Evolutionary conservation across 148 eudicot genomes (phyloP).

Genomic region (Spergularia marina): DNA sequence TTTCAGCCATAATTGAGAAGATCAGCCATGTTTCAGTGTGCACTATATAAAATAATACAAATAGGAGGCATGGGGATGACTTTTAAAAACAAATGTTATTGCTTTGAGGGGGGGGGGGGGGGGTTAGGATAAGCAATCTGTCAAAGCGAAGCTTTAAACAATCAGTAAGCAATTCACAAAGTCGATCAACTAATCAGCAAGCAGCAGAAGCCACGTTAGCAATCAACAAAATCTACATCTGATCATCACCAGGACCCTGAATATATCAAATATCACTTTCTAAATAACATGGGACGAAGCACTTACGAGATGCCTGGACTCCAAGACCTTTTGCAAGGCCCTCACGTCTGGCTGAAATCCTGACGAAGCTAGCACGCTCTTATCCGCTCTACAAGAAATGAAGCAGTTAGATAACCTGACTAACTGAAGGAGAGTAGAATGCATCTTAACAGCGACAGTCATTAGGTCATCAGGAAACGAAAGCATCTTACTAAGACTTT

Average conservation of each 20-base stretch:
- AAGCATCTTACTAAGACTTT: neutral
- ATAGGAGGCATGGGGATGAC: too few relatives aligned
- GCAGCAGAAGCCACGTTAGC: neutral
- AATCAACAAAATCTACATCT: neutral
- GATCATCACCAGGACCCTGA: neutral
- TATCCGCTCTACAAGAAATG: conserved; percentile 64
- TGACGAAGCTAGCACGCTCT: conserved; percentile 79
- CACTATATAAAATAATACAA: too few relatives aligned
- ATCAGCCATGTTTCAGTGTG: too few relatives aligned
- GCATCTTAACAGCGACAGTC: neutral
- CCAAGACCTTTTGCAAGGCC: conserved; percentile 83
- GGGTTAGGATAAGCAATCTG: neutral
- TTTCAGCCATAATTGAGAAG: too few relatives aligned
- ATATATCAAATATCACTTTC: neutral
- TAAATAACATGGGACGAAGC: neutral
- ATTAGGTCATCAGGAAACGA: neutral
- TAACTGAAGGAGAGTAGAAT: neutral
- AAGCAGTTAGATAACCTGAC: conserved; percentile 4
- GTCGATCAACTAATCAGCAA: neutral
- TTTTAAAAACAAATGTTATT: too few relatives aligned
- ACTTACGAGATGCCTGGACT: conserved; percentile 81
- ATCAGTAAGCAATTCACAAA: neutral
- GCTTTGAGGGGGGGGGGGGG: neutral
- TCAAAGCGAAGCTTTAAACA: conserved; percentile 1
- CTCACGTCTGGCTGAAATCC: conserved; percentile 98